A percentile compares a stretch with the other conserved stretches of the same genome.
Evolutionary conservation across 2,329 filamentous ascomycete species (phyloP).

Genomic region (Stachybotrys chartarum): DNA sequence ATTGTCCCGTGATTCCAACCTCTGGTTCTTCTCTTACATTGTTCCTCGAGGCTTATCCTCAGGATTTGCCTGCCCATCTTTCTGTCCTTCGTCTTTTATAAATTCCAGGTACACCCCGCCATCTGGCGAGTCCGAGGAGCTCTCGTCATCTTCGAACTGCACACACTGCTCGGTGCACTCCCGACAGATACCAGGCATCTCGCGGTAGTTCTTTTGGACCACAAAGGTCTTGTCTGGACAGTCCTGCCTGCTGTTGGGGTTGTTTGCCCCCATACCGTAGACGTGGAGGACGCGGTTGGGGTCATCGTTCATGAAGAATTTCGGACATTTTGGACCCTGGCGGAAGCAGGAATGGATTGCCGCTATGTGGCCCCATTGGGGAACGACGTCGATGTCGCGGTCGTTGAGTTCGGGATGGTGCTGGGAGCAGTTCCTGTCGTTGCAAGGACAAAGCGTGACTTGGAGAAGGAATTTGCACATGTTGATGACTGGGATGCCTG

Average conservation of each 20-base stretch:
- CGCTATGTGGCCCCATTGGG: conserved; percentile 1
- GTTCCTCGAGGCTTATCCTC: no score
- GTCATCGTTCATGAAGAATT: conserved; percentile 5
- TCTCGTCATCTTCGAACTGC: not conserved
- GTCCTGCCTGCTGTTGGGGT: conserved; percentile 8
- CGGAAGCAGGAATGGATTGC: conserved; percentile 2
- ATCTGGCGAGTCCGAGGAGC: not conserved
- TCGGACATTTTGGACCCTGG: conserved; percentile 3
- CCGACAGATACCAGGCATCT: not conserved
- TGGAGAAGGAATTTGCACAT: conserved; percentile 5
- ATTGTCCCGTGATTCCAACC: no score
- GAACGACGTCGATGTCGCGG: conserved; percentile 1
- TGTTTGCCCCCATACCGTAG: conserved; percentile 5
- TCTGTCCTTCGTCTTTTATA: no score
- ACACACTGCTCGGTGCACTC: not conserved
- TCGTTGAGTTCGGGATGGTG: not conserved
- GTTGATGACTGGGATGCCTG: no score
- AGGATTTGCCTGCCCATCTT: no score
- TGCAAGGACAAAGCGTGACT: conserved; percentile 4
- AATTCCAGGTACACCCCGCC: not conserved
- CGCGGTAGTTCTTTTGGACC: not conserved
- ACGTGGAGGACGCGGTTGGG: conserved; percentile 4
- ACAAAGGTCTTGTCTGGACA: conserved; percentile 3
- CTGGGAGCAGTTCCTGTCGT: conserved; percentile 2
- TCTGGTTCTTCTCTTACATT: no score